These are phyloP conservation scores for Venturia asperata DNA, from an alignment of 2,329 filamentous ascomycete species.

Conservation along the genomic window DNA sequence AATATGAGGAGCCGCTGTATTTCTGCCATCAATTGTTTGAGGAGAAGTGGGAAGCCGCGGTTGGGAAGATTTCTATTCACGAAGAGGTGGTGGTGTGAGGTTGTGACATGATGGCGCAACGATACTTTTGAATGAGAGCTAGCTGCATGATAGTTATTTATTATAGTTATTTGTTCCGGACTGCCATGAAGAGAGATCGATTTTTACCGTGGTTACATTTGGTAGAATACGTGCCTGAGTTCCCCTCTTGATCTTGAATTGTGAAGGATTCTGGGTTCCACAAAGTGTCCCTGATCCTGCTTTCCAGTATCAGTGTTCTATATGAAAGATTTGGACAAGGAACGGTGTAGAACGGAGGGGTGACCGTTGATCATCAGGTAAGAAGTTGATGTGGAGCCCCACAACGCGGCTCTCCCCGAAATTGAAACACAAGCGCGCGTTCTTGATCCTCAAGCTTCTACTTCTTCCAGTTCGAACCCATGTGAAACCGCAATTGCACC, in stretches of 20 bases:
- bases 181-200: too few relatives aligned
- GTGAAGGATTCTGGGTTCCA: too few relatives aligned
- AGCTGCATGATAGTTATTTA: not conserved
- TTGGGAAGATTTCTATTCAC: conserved; percentile 2
- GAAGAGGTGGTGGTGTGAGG: not conserved
- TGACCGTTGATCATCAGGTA: too few relatives aligned
- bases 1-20: conserved; percentile 21
- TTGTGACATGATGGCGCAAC: not conserved
- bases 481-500: not conserved
- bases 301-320: too few relatives aligned
- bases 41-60: conserved; percentile 19
- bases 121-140: not conserved
- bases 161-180: not conserved
- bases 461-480: not conserved
- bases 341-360: too few relatives aligned
- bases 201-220: too few relatives aligned
- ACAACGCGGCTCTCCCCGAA: not conserved
- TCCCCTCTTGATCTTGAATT: too few relatives aligned
- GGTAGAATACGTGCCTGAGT: too few relatives aligned
- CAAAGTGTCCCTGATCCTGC: too few relatives aligned
- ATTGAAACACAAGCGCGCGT: not conserved
- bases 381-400: too few relatives aligned
- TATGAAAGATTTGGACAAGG: too few relatives aligned
- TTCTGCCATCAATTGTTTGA: conserved; percentile 22
- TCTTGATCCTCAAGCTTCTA: not conserved